A percentile compares a stretch with the other conserved stretches of the same genome.
Evolutionary conservation across 1,284 basidiomycete species (phyloP).

Genomic region (Pholiota adiposa): DNA sequence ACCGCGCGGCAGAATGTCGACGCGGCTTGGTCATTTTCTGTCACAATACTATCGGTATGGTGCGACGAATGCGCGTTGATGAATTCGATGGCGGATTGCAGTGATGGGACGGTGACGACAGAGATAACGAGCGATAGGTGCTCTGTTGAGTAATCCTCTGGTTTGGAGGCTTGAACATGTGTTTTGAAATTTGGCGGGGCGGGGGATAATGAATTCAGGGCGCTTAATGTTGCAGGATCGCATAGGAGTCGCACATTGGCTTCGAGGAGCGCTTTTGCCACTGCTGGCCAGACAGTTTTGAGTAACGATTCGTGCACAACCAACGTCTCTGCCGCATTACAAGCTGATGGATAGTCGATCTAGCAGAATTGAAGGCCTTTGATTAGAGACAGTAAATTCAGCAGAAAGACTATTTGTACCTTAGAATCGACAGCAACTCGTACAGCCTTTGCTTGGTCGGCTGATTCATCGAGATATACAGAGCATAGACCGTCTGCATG

Average conservation of each 20-base stretch:
- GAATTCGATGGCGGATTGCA: constrained; percentile 80
- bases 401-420: constrained; percentile 45
- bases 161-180: constrained; percentile 55
- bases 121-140: constrained; percentile 87
- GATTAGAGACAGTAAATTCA: no score
- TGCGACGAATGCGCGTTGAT: constrained; percentile 95
- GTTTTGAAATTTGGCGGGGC: constrained; percentile 43
- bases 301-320: constrained; percentile 81
- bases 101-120: constrained; percentile 74
- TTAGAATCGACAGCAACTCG: constrained; percentile 91
- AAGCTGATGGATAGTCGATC: constrained; percentile 96
- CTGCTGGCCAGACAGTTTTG: constrained; percentile 75
- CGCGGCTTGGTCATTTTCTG: constrained; percentile 73
- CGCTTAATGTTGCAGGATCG: constrained; percentile 68
- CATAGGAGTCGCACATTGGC: constrained; percentile 82
- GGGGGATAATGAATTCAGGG: constrained; percentile 41
- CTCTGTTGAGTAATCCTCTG: constrained; percentile 83
- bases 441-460: constrained; percentile 78
- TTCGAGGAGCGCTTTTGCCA: constrained; percentile 76
- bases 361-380: constrained; percentile 42
- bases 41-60: constrained; percentile 94
- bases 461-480: constrained; percentile 87
- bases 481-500: constrained; percentile 96
- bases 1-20: constrained; percentile 85
- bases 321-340: constrained; percentile 93